Percentiles rank a stretch among this genome's conserved stretches.
These are phyloP conservation scores for Heliamphora pulchella DNA, from an alignment of 179 eudicot genomes.

Conservation along the genomic window DNA sequence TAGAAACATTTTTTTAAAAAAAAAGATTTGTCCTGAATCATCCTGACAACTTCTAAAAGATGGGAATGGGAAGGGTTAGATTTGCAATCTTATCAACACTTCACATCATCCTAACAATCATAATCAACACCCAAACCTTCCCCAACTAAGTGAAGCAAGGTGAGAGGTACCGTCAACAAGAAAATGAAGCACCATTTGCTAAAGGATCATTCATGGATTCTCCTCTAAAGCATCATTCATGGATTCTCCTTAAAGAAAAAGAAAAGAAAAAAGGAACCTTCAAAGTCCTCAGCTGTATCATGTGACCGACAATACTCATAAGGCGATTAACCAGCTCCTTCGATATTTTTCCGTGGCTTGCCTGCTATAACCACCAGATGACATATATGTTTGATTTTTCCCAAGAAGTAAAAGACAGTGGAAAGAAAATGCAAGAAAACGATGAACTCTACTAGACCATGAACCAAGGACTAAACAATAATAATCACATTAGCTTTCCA, in stretches of 20 bases:
- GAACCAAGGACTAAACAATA: not conserved
- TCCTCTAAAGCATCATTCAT: not conserved
- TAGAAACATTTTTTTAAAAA: not conserved
- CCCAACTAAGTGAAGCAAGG: not conserved
- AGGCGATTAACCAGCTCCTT: slow-evolving; percentile 78
- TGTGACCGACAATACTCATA: slow-evolving; percentile 82
- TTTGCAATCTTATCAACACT: not conserved
- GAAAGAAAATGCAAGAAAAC: slow-evolving; percentile 8
- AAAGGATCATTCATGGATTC: not conserved
- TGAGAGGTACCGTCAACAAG: not conserved
- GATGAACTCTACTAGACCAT: not conserved
- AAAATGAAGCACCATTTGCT: not conserved
- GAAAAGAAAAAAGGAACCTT: slow-evolving; percentile 40
- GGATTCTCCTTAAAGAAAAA: not conserved
- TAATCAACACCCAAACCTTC: not conserved
- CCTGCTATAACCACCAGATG: slow-evolving; percentile 51
- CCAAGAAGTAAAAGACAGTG: not conserved
- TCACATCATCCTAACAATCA: not conserved
- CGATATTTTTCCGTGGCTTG: slow-evolving; percentile 68
- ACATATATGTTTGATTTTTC: slow-evolving; percentile 5
- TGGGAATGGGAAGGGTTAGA: not conserved
- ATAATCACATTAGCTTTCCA: slow-evolving; percentile 10
- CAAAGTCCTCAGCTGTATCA: slow-evolving; percentile 72
- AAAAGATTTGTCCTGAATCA: not conserved
- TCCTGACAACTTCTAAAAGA: not conserved